Conservation (phyloP, 345 rosid genomes). For the Eucalyptus tenuipes region DNA sequence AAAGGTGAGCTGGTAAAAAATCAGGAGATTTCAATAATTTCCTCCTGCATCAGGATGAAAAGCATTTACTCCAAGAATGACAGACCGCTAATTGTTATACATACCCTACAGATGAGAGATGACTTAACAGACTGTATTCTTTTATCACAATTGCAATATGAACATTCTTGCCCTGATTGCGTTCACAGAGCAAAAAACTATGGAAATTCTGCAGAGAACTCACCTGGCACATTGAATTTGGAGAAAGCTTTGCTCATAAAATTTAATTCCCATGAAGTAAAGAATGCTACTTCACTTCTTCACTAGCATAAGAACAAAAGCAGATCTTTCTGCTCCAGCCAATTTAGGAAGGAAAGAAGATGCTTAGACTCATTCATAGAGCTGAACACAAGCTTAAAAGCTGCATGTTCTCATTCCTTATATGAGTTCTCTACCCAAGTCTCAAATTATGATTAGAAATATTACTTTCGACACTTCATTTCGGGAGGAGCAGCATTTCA, state of each 20-base stretch:
- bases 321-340: not conserved
- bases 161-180: not conserved
- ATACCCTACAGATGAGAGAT: not conserved
- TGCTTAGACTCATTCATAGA: not conserved
- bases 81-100: not conserved
- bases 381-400: not conserved
- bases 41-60: not conserved
- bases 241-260: not conserved
- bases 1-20: not conserved
- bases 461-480: not conserved
- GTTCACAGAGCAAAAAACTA: not conserved
- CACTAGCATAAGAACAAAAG: not conserved
- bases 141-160: not conserved
- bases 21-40: not conserved
- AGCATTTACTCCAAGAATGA: not conserved
- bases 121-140: not conserved
- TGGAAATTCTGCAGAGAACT: not conserved
- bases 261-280: not conserved
- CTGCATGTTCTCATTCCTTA: not conserved
- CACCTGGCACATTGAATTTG: not conserved
- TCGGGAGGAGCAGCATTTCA: not conserved
- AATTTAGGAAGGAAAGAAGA: not conserved
- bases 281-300: not conserved
- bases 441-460: not conserved
- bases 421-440: not conserved